Conservation (phyloP, 108 stramenopile species). For the Seminavis robusta region DNA sequence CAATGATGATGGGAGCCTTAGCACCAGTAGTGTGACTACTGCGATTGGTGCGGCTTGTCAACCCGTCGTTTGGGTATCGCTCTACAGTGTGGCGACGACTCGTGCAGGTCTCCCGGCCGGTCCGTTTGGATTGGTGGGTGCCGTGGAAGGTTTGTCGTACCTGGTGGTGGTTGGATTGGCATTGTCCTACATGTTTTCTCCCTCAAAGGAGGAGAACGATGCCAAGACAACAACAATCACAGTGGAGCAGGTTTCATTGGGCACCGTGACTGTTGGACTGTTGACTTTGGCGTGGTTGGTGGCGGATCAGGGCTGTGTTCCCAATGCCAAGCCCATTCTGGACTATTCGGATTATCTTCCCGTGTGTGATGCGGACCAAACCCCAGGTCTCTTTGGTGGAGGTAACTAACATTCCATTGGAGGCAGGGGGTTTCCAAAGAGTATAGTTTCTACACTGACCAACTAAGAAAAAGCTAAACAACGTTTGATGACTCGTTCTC, state of each 20-base stretch:
- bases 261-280: slow-evolving; percentile 18
- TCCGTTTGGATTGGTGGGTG: slow-evolving; percentile 42
- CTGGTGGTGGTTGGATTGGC: slow-evolving; percentile 31
- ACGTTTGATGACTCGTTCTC: too few species aligned
- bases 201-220: neutral
- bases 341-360: slow-evolving; percentile 35
- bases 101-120: slow-evolving; percentile 51
- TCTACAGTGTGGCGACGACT: slow-evolving; percentile 36
- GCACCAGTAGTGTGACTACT: too few species aligned
- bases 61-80: slow-evolving; percentile 40
- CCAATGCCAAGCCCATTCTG: slow-evolving; percentile 46
- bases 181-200: neutral
- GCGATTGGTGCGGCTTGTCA: too few species aligned
- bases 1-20: too few species aligned
- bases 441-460: too few species aligned
- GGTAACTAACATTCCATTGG: too few species aligned
- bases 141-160: slow-evolving; percentile 45
- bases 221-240: neutral
- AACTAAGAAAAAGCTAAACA: too few species aligned
- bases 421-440: too few species aligned
- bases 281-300: slow-evolving; percentile 14
- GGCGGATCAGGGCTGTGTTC: slow-evolving; percentile 33
- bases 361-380: slow-evolving; percentile 14
- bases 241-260: slow-evolving; percentile 10
- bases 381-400: slow-evolving; percentile 9